Base-by-base conservation (phyloP, 208 protist genomes). In the Leishmania tarentolae region DNA sequence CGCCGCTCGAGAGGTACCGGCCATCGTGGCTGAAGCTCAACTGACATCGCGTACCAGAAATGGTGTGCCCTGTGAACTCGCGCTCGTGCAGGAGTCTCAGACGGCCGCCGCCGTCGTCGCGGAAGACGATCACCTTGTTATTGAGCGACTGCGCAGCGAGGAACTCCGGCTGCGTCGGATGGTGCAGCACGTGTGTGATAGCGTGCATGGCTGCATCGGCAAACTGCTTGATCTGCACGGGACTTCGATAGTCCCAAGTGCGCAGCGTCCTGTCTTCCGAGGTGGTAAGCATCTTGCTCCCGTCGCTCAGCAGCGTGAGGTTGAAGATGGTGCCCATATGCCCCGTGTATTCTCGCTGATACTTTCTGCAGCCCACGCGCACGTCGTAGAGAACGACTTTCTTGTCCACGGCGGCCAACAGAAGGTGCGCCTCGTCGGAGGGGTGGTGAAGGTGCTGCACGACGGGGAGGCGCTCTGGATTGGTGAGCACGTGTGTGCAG, bases 171-270 rank as follows among this genome's bases (percentile, higher is more conserved):
- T 97, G 89, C 31, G 94, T 96, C 4, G 98, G 98, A 89, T 99
- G 97, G 47, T 93, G 77, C 15, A 91, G 86, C 9, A 96, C 91
- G 82, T 98, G 93, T 21, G 92, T 91, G 86, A 96, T 96, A 85
- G 93, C 92, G 85, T 99, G 98, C 93, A 99, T 98, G 35, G 86
- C 81, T 13, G 98, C 96, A 70, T 99, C 98, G 28, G 96, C 94
- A 75, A 99, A 98, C 81, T 99, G 94, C 86, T 99, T 99, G 76
- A 99, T 98, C 37, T 97, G 96, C 31, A 99, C 97, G 6, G 98
- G 98, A 53, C 99, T 96, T 70, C 97, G 93, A 78, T 94, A 99
- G 70, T 99, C 99, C 98, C 99, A 99, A 21, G 99, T 93, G 77
- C 98, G 94, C 52, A 99, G 83, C 56, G 95, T 97, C 84, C 98